These are phyloP conservation scores for Yamadazyma dendronema DNA, from an alignment of 1,139 yeast genomes.

Conservation along the genomic window DNA sequence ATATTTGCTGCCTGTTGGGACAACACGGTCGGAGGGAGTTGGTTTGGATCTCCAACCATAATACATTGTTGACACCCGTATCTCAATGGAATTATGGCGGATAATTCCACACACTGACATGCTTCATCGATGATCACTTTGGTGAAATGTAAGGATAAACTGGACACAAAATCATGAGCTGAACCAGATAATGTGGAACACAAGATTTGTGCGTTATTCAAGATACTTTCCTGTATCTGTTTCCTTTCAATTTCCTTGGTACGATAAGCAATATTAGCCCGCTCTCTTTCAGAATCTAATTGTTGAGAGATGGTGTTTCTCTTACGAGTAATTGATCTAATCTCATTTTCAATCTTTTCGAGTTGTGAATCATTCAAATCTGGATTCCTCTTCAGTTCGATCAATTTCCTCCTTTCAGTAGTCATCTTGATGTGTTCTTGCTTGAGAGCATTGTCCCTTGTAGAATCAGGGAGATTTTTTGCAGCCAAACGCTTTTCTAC, in stretches of 20 bases:
- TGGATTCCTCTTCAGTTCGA: conserved; percentile 35
- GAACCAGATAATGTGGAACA: conserved; percentile 95
- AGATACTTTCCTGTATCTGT: conserved; percentile 67
- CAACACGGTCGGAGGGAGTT: conserved; percentile 96
- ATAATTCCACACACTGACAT: conserved; percentile 93
- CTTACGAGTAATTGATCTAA: conserved; percentile 55
- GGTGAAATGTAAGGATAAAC: conserved; percentile 74
- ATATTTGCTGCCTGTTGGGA: conserved; percentile 82
- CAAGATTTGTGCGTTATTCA: conserved; percentile 79
- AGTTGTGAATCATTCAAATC: conserved; percentile 38
- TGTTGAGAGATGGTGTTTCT: conserved; percentile 70
- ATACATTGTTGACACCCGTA: conserved; percentile 91
- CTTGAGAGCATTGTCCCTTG: conserved; percentile 47
- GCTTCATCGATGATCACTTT: conserved; percentile 98
- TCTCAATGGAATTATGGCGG: conserved; percentile 87
- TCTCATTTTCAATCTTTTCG: conserved; percentile 43
- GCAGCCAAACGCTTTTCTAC: conserved; percentile 65
- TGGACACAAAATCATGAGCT: conserved; percentile 82
- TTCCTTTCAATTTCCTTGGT: conserved; percentile 78
- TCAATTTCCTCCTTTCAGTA: conserved; percentile 48
- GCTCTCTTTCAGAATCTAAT: conserved; percentile 79
- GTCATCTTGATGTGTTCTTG: conserved; percentile 53
- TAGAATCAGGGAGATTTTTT: conserved; percentile 30
- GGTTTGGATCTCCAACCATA: conserved; percentile 99
- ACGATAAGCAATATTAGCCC: conserved; percentile 63